Evolutionary conservation across 139 green algal species (phyloP).

Genomic region (Chlorella sp.): DNA sequence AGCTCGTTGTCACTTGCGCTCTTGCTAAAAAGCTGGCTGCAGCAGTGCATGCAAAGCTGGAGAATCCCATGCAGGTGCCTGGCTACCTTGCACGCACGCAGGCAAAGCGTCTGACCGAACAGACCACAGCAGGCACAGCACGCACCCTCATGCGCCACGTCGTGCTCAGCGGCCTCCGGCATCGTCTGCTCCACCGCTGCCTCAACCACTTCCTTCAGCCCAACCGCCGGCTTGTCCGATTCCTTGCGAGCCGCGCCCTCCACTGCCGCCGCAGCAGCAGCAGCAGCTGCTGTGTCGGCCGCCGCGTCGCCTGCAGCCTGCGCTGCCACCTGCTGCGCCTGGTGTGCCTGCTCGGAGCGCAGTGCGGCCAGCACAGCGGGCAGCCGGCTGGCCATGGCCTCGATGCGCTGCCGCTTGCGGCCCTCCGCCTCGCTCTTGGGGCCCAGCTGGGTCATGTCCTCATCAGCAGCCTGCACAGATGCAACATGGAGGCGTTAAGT

Average conservation of each 20-base stretch:
- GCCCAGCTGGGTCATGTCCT: neutral
- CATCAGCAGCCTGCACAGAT: neutral
- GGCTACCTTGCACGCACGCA: too few species aligned
- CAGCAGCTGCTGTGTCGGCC: neutral
- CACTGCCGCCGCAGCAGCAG: too few species aligned
- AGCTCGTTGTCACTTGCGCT: too few species aligned
- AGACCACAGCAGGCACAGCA: neutral
- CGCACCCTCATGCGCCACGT: neutral
- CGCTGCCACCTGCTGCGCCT: neutral
- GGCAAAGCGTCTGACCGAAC: too few species aligned
- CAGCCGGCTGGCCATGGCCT: slow-evolving; percentile 10
- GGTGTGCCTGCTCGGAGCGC: neutral
- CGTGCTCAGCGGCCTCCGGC: neutral
- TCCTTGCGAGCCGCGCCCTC: neutral
- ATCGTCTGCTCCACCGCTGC: slow-evolving; percentile 4
- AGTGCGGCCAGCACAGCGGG: neutral
- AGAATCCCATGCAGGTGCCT: too few species aligned
- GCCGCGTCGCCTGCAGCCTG: neutral
- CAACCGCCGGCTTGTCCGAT: neutral
- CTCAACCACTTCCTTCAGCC: slow-evolving; percentile 11
- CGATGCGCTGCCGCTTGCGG: slow-evolving; percentile 27
- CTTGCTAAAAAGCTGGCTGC: too few species aligned
- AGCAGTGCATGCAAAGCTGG: too few species aligned
- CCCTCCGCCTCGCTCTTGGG: slow-evolving; percentile 5
- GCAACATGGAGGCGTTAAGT: too few species aligned